Evolutionary conservation across 768 basidiomycete genomes (phyloP).

Genomic region (Podaxis sp.): DNA sequence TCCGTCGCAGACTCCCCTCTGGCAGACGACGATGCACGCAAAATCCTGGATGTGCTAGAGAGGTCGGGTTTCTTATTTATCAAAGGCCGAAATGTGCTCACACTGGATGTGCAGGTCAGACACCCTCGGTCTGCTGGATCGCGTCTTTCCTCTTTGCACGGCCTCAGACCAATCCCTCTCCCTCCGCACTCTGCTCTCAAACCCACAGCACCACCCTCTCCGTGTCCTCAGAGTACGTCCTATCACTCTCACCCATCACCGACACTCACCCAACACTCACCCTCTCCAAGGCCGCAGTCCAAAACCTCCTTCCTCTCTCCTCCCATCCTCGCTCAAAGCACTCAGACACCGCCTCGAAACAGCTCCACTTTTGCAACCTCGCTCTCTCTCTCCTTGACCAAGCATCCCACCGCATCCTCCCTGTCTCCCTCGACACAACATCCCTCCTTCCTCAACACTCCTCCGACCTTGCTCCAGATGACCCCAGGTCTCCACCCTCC

Average conservation of each 20-base stretch:
- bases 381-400: conserved; percentile 71
- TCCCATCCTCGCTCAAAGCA: conserved; percentile 60
- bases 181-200: conserved; percentile 53
- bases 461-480: not conserved
- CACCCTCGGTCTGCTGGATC: conserved; percentile 73
- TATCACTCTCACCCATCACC: conserved; percentile 15
- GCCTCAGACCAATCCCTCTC: conserved; percentile 37
- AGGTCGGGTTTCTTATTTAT: conserved; percentile 33
- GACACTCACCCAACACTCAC: not conserved
- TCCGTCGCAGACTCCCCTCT: conserved; percentile 16
- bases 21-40: conserved; percentile 33
- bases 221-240: conserved; percentile 50
- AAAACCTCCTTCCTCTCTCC: conserved; percentile 64
- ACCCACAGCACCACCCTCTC: conserved; percentile 50
- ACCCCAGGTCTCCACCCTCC: conserved; percentile 11
- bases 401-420: conserved; percentile 45
- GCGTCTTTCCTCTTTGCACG: conserved; percentile 59
- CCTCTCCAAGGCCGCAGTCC: conserved; percentile 50
- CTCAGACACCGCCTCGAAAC: conserved; percentile 61
- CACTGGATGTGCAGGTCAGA: conserved; percentile 47
- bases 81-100: conserved; percentile 6
- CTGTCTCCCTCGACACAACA: conserved; percentile 42
- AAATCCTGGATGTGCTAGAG: conserved; percentile 58
- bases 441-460: conserved; percentile 31
- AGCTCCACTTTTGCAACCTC: conserved; percentile 70